Evolutionary conservation across 2,329 filamentous ascomycete genomes (phyloP), one percentile per base, ranked within the genome.

Genomic region (Didymosphaeria variabile): DNA sequence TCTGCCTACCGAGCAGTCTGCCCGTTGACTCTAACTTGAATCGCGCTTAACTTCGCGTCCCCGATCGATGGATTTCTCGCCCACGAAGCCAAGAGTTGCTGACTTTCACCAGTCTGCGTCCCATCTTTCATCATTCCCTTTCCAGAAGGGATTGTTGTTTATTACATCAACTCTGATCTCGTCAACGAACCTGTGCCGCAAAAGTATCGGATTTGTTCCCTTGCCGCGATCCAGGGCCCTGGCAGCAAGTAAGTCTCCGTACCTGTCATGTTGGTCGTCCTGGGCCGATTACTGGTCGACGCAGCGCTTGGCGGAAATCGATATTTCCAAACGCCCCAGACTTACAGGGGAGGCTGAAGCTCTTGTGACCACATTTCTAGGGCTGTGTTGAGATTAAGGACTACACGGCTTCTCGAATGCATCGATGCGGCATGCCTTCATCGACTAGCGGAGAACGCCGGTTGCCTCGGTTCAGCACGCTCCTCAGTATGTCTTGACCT

Each of bases 1-100:
- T 62, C 57, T 57, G 47, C 55, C 60, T 57, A 52, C 44, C 55
- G 45, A 54, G 52, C 57, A 36, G 55, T n/a, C 53, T 40, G 57
- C 40, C 57, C 60, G 60, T 59, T 62, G 53, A 40, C 40, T 46
- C 57, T 62, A 62, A 40, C 57, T 46, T 57, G 52, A 26, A 59
- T 46, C 60, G 57, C 60, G 60, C 60, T 59, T 62, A 62, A 59
- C 15, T 31, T 58, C 47, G n/a, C 51, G 45, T 47, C 36, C 19
- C 13, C 31, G 40, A 42, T 52, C 38, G 23, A 40, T 38, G 23
- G 19, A 46, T 44, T 23, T 12, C 17, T 36, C 42, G 53, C 19
- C 29, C n/a, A 32, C 26, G 13, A 31, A 55, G 51, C 51, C 51
- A 54, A 44, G 51, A 21, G 32, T 42, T n/a, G 13, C 8, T 17